A percentile compares a stretch with the other conserved stretches of the same genome.
Evolutionary conservation across 1,284 basidiomycete genomes (phyloP).

Genomic region (Ustilago crameri): DNA sequence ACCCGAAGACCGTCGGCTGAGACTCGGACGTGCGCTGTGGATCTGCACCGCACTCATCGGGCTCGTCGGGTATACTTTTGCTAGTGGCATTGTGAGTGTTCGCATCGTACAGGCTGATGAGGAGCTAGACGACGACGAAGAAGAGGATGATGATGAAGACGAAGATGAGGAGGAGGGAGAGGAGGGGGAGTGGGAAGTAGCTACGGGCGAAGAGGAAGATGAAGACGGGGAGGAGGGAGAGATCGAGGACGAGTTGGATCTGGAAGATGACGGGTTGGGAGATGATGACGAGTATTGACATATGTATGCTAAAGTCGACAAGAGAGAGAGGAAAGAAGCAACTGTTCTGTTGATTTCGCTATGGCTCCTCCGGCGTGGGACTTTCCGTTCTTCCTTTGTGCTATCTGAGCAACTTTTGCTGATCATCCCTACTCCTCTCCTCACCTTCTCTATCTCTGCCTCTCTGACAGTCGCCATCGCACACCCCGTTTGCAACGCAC

Average conservation of each 20-base stretch:
- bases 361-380: background rate
- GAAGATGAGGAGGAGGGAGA: constrained; percentile 29
- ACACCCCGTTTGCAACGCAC: background rate
- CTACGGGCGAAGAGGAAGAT: constrained; percentile 14
- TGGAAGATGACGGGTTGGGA: constrained; percentile 11
- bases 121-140: constrained; percentile 18
- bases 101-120: constrained; percentile 28
- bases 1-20: constrained; percentile 33
- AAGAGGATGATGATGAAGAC: constrained; percentile 22
- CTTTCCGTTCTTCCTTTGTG: background rate
- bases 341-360: background rate
- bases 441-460: background rate
- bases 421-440: background rate
- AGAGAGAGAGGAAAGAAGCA: too few relatives aligned
- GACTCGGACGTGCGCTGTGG: constrained; percentile 51
- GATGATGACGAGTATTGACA: constrained; percentile 27
- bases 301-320: background rate
- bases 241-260: constrained; percentile 24
- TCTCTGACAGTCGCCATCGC: constrained; percentile 8
- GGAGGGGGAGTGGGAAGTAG: constrained; percentile 11
- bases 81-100: constrained; percentile 60
- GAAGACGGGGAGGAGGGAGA: constrained; percentile 15
- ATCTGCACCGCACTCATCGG: constrained; percentile 54
- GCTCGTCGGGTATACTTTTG: constrained; percentile 53
- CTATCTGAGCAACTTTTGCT: background rate